Evolutionary conservation across 2,329 filamentous ascomycete genomes (phyloP).

Genomic region (Paracamarosporium sp.): DNA sequence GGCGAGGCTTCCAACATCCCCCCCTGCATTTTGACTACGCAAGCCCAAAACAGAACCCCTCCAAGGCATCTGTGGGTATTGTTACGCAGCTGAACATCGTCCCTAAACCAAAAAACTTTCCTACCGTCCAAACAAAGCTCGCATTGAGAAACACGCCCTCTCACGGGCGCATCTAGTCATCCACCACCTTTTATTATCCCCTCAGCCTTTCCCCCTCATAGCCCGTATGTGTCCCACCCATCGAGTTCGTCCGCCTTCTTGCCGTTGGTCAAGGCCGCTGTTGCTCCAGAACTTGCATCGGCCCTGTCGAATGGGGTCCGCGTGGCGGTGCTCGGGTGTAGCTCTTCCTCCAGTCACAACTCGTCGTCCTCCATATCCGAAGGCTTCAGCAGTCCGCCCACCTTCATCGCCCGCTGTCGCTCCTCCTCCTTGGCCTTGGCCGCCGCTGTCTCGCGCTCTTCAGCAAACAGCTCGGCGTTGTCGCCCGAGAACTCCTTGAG

Average conservation of each 20-base stretch:
- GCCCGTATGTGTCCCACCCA: conserved; percentile 71
- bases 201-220: conserved; percentile 35
- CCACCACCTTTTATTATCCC: background rate
- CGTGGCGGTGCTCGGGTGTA: conserved; percentile 42
- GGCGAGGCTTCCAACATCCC: conserved; percentile 28
- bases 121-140: conserved; percentile 13
- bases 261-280: conserved; percentile 17
- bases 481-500: conserved; percentile 97
- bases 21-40: conserved; percentile 35
- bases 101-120: conserved; percentile 13
- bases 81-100: conserved; percentile 10
- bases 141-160: conserved; percentile 15
- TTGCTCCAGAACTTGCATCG: conserved; percentile 9
- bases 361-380: conserved; percentile 88
- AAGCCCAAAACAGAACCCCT: conserved; percentile 28
- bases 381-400: conserved; percentile 93
- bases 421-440: conserved; percentile 86
- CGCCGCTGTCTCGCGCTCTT: conserved; percentile 93
- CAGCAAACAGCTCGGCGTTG: conserved; percentile 90
- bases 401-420: conserved; percentile 89
- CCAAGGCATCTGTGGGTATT: conserved; percentile 21
- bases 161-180: background rate
- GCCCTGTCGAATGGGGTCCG: conserved; percentile 45
- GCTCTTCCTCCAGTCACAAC: conserved; percentile 73
- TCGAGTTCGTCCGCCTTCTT: conserved; percentile 52